These are phyloP conservation scores for Leccinum holopus DNA, from an alignment of 1,284 basidiomycete species.

Conservation along the genomic window DNA sequence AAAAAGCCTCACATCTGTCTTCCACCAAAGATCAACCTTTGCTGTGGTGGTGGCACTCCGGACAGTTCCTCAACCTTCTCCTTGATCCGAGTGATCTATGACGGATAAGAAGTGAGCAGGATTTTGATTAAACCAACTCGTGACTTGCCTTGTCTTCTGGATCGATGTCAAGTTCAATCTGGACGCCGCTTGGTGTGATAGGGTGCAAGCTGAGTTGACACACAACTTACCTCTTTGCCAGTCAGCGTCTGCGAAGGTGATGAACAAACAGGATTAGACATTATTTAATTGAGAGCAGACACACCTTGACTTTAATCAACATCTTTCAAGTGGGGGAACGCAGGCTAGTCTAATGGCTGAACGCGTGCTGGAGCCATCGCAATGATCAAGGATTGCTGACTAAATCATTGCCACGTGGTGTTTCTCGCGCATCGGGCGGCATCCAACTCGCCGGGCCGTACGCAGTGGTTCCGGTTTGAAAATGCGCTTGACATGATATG, in stretches of 20 bases:
- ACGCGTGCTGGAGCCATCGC: not conserved
- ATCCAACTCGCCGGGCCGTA: not conserved
- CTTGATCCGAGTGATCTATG: conserved; percentile 91
- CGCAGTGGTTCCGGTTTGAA: not conserved
- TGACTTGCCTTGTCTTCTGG: conserved; percentile 77
- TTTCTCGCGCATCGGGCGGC: not conserved
- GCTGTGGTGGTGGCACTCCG: conserved; percentile 96
- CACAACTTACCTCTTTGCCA: conserved; percentile 76
- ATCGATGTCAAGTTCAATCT: conserved; percentile 98
- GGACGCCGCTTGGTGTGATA: conserved; percentile 17
- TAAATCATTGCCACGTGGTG: not conserved
- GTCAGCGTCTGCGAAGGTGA: conserved; percentile 72
- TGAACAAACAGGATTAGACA: not conserved
- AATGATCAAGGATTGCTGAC: not conserved
- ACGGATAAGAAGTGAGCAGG: not conserved
- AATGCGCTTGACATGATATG: not conserved
- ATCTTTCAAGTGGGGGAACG: conserved; percentile 14
- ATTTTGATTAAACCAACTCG: not conserved
- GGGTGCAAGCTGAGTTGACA: not conserved
- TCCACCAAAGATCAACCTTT: conserved; percentile 92
- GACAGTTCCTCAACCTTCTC: conserved; percentile 99
- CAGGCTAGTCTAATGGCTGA: not conserved
- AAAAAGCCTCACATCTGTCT: conserved; percentile 83
- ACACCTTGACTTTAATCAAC: conserved; percentile 31
- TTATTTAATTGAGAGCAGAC: not conserved